A percentile compares a stretch with the other conserved stretches of the same genome.
Evolutionary conservation across 768 basidiomycete species (phyloP).

Genomic region (Kwoniella europaea): DNA sequence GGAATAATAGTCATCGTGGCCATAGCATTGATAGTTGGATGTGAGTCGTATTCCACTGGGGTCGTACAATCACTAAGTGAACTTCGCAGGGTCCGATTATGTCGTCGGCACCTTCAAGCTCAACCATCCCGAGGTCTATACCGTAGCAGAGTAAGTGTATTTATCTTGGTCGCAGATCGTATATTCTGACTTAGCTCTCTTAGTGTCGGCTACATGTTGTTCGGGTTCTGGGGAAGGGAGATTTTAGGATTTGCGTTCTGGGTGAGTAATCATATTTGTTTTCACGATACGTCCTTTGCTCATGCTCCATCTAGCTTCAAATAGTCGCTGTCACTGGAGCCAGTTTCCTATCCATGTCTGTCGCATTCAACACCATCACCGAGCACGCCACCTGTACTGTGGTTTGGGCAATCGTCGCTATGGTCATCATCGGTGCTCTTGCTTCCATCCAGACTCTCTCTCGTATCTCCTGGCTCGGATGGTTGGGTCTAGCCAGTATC

Average conservation of each 20-base stretch:
- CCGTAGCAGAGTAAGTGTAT: conserved; percentile 29
- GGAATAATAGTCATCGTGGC: conserved; percentile 34
- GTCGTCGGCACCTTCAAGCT: conserved; percentile 50
- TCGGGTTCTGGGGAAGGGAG: conserved; percentile 41
- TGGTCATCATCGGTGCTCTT: conserved; percentile 42
- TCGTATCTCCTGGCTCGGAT: conserved; percentile 52
- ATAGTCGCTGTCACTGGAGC: conserved; percentile 22
- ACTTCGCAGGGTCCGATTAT: conserved; percentile 37
- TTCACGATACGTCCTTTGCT: not conserved
- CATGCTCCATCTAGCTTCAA: conserved; percentile 17
- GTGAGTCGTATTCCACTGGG: conserved; percentile 15
- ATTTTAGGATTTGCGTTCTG: conserved; percentile 39
- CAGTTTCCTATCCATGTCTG: conserved; percentile 55
- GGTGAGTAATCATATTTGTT: conserved; percentile 18
- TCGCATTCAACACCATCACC: conserved; percentile 58
- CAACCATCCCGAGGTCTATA: conserved; percentile 49
- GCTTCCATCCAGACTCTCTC: conserved; percentile 53
- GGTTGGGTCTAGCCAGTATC: conserved; percentile 45
- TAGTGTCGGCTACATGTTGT: conserved; percentile 42
- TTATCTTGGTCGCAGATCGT: not conserved
- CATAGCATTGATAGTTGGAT: conserved; percentile 39
- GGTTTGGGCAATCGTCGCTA: conserved; percentile 56
- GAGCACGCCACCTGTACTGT: conserved; percentile 58
- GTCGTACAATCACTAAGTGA: too few relatives aligned
- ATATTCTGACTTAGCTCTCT: not conserved